Conservation (phyloP, 345 rosid genomes). For the Triadica sebifera region DNA sequence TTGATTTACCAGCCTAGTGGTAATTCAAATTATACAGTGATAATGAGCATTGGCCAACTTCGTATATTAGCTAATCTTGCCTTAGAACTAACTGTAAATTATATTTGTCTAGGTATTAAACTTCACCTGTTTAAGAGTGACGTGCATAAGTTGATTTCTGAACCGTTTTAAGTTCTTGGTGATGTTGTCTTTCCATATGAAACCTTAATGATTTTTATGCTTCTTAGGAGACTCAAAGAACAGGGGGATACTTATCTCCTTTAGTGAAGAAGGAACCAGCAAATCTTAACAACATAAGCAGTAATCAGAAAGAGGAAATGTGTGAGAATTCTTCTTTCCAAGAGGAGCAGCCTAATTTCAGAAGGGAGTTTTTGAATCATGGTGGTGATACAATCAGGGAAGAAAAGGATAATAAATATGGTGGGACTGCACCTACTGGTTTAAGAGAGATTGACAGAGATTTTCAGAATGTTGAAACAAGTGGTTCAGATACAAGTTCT, state of each 20-base stretch:
- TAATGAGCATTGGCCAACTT: not conserved
- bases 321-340: constrained; percentile 54
- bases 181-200: constrained; percentile 12
- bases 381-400: constrained; percentile 36
- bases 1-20: not conserved
- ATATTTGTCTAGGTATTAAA: not conserved
- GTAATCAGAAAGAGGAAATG: constrained; percentile 50
- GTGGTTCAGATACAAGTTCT: constrained; percentile 87
- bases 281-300: constrained; percentile 37
- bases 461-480: constrained; percentile 62
- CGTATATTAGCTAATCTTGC: not conserved
- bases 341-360: constrained; percentile 35
- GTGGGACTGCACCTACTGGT: constrained; percentile 33
- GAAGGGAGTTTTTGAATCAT: constrained; percentile 39
- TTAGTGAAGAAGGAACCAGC: constrained; percentile 44
- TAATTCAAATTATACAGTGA: not conserved
- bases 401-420: constrained; percentile 38
- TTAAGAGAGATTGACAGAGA: constrained; percentile 60
- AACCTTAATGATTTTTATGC: constrained; percentile 26
- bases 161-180: constrained; percentile 10
- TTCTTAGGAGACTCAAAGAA: constrained; percentile 58
- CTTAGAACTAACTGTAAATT: not conserved
- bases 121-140: not conserved
- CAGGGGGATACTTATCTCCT: constrained; percentile 43
- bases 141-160: constrained; percentile 1